A percentile compares a stretch with the other conserved stretches of the same genome.
phyloP scores from a whole-genome alignment of 768 basidiomycete species.

The Trametes sanguinea region DNA sequence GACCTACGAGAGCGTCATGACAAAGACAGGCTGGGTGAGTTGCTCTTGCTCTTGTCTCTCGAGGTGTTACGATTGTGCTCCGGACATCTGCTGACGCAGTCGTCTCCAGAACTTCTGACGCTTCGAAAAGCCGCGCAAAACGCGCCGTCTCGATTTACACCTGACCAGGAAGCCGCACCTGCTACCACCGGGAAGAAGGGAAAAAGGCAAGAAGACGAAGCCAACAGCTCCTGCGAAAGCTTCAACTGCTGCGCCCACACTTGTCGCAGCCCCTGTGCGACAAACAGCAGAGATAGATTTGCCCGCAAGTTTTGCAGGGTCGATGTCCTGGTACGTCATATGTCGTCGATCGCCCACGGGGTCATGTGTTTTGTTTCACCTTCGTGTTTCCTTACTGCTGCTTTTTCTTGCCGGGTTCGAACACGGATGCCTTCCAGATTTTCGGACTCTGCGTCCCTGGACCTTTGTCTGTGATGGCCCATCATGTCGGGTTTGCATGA shows the following conservation, averaged over 20 bases:
- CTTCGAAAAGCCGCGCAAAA: slow-evolving; percentile 18
- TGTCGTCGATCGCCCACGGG: not conserved
- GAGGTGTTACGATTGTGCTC: not conserved
- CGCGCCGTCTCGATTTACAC: not conserved
- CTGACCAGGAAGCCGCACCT: slow-evolving; percentile 3
- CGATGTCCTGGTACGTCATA: slow-evolving; percentile 14
- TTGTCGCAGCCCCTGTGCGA: not conserved
- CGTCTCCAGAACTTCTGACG: slow-evolving; percentile 15
- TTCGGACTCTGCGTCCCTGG: not conserved
- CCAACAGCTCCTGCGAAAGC: not conserved
- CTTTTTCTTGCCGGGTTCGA: no score
- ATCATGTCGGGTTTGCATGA: not conserved
- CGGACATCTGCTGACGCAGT: not conserved
- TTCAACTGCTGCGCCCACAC: not conserved
- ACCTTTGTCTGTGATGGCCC: not conserved
- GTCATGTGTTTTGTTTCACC: not conserved
- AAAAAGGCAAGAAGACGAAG: slow-evolving; percentile 14
- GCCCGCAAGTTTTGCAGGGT: not conserved
- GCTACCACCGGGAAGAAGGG: slow-evolving; percentile 12
- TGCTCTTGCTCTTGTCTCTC: not conserved
- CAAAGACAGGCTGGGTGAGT: slow-evolving; percentile 44
- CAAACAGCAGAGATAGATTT: not conserved
- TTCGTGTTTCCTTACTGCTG: not conserved
- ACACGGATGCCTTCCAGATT: no score
- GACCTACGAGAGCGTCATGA: slow-evolving; percentile 44